Percentiles rank a stretch among this genome's conserved stretches.
phyloP scores from a whole-genome alignment of 2,329 filamentous ascomycete species.

The Sodiomyces alkalinus region DNA sequence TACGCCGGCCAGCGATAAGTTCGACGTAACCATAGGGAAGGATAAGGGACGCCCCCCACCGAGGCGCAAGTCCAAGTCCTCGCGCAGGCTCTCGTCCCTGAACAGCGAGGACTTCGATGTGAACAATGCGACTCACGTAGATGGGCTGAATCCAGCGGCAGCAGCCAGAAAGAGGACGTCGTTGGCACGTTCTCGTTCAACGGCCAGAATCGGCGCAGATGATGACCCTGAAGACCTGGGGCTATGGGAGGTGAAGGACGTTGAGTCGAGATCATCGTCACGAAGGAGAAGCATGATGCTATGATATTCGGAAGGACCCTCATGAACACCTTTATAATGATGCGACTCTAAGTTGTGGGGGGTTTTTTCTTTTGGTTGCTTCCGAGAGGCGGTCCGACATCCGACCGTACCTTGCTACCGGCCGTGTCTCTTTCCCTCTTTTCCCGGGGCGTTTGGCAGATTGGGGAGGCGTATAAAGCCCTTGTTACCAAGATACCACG shows the following conservation, averaged over 20 bases:
- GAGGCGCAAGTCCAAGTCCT: constrained; percentile 18
- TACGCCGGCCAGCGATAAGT: constrained; percentile 20
- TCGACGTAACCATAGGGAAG: constrained; percentile 9
- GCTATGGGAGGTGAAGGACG: constrained; percentile 2
- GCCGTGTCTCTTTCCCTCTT: no score
- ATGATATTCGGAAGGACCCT: no score
- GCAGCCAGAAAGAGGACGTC: constrained; percentile 24
- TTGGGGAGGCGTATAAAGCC: no score
- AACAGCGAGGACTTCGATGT: constrained; percentile 19
- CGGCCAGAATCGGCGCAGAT: constrained; percentile 13
- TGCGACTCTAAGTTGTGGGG: no score
- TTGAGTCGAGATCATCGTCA: constrained; percentile 16
- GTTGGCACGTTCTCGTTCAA: constrained; percentile 19
- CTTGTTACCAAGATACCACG: no score
- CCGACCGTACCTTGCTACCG: no score
- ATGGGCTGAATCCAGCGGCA: constrained; percentile 9
- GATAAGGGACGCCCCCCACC: constrained; percentile 12
- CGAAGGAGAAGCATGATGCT: constrained; percentile 46
- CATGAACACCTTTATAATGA: constrained; percentile 1
- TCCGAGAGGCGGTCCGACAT: no score
- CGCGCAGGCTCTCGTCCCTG: constrained; percentile 24
- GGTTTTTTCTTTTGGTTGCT: no score
- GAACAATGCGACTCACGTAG: no score
- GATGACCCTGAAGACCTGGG: constrained; percentile 13
- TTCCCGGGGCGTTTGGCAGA: no score